These are phyloP conservation scores for Trebouxia sp. DNA, from an alignment of 139 green algal genomes.

Conservation along the genomic window DNA sequence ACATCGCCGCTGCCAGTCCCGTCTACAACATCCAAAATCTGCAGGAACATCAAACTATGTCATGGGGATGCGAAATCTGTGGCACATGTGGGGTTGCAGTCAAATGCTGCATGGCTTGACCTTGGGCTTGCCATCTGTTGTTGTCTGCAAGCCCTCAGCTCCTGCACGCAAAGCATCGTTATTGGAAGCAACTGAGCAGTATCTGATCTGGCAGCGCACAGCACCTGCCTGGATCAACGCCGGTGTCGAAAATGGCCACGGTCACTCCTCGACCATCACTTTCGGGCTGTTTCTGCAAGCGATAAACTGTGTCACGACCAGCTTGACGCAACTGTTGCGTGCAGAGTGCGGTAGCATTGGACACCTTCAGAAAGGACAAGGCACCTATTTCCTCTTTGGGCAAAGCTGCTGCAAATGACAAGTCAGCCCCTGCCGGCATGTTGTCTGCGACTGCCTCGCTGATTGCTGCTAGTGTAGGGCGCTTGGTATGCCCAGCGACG, in stretches of 20 bases:
- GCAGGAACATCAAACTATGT: background rate
- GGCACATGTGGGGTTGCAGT: background rate
- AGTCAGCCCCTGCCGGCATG: background rate
- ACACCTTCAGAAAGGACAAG: conserved; percentile 56
- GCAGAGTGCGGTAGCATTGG: too few species aligned
- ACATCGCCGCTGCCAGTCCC: conserved; percentile 89
- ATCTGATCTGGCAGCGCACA: background rate
- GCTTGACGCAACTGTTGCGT: too few species aligned
- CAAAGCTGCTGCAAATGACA: conserved; percentile 59
- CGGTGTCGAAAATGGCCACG: conserved; percentile 91
- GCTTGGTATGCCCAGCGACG: too few species aligned
- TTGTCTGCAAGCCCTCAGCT: conserved; percentile 78
- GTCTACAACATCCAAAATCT: conserved; percentile 69
- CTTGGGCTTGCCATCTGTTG: conserved; percentile 83
- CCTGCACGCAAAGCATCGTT: background rate
- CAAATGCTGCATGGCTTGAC: too few species aligned
- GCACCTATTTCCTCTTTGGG: conserved; percentile 85
- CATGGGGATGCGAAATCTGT: background rate
- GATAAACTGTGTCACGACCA: too few species aligned
- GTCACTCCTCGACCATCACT: conserved; percentile 82
- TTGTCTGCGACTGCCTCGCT: background rate
- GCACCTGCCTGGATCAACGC: conserved; percentile 64
- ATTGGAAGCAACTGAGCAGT: background rate
- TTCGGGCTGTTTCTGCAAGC: conserved; percentile 62
- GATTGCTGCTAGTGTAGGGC: too few species aligned